Base-by-base conservation (phyloP, 2,329 filamentous ascomycete genomes). In the Phialocephala sp. region DNA sequence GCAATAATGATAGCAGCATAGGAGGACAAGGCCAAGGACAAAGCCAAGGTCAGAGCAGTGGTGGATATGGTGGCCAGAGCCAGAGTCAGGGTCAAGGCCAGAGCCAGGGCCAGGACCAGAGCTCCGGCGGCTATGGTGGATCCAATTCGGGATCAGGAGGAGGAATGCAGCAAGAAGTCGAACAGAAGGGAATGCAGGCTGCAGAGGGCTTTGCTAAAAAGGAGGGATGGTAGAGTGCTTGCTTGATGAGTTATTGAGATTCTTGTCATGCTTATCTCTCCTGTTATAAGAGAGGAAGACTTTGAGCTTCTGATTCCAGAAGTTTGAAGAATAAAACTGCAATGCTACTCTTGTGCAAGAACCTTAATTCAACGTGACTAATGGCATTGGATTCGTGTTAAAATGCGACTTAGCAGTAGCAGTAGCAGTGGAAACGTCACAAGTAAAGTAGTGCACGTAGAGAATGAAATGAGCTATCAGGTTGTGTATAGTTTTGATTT, bases 161-260 rank as follows among this genome's bases (percentile, higher is more conserved):
- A 3, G 66, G 59, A 3, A 56, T 55, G 18, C 56, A 57, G 36
- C 41, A 35, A 32, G 37, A 63, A 41, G 27, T 65, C 24, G 63
- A 65, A 43, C 63, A 63, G 59, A 65, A 65, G 62, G 56, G 62
- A 1, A 56, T 65, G 20, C 59, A 63, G 45, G 66, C 66, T 59
- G 66, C 56, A 18, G 62, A 67, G 24, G 59, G 62, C 4, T 63
- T 56, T 43, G 59, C 58, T 18, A 57, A 65, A 47, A 63, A 67
- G 56, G 45, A 67, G 32, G 61, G 62, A n/a, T 66, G 64, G 64
- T 66, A 66, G 32, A 65, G 50, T 32, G 27, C 27, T 6, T 6
- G 6, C 6, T 6, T 32, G 6, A 32, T 32, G 27, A 32, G 27
- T 18, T 2, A 41, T 41, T 18, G 9, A 14, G 37, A 12, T 41